Percentiles rank a stretch among this genome's conserved stretches.
phyloP scores from a whole-genome alignment of 164 flowering plant species.

The Pachysandra terminalis region DNA sequence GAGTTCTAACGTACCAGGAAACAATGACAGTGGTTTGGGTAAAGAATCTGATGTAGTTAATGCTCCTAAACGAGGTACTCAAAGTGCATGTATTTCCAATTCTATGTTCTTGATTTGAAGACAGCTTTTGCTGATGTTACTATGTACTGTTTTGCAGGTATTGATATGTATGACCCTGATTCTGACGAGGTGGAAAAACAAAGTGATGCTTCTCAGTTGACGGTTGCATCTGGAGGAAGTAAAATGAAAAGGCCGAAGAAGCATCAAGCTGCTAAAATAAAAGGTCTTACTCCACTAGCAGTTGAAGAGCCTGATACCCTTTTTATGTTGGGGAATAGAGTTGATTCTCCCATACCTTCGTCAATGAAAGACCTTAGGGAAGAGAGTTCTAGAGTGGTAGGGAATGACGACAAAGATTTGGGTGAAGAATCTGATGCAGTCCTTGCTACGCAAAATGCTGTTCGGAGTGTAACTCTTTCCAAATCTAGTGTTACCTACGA shows the following conservation, averaged over 20 bases:
- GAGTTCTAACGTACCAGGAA: constrained; percentile 1
- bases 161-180: constrained; percentile 7
- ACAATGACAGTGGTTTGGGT: constrained; percentile 6
- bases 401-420: too few species aligned
- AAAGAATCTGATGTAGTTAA: constrained; percentile 15
- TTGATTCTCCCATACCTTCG: too few species aligned
- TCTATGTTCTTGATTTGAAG: not conserved
- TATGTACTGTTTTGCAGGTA: constrained; percentile 10
- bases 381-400: too few species aligned
- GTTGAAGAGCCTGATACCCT: not conserved
- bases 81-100: not conserved
- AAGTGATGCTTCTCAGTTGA: constrained; percentile 7
- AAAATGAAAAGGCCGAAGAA: constrained; percentile 12
- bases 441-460: too few species aligned
- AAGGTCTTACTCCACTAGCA: not conserved
- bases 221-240: constrained; percentile 1
- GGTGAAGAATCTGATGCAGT: too few species aligned
- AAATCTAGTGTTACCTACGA: constrained; percentile 3
- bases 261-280: not conserved
- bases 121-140: constrained; percentile 5
- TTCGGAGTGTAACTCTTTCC: not conserved
- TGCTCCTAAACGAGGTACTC: constrained; percentile 7
- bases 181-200: constrained; percentile 6
- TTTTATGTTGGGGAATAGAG: too few species aligned
- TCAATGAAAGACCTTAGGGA: too few species aligned